A percentile compares a stretch with the other conserved stretches of the same genome.
phyloP scores from a whole-genome alignment of 1,139 yeast genomes.

The Taphrina deformans region DNA sequence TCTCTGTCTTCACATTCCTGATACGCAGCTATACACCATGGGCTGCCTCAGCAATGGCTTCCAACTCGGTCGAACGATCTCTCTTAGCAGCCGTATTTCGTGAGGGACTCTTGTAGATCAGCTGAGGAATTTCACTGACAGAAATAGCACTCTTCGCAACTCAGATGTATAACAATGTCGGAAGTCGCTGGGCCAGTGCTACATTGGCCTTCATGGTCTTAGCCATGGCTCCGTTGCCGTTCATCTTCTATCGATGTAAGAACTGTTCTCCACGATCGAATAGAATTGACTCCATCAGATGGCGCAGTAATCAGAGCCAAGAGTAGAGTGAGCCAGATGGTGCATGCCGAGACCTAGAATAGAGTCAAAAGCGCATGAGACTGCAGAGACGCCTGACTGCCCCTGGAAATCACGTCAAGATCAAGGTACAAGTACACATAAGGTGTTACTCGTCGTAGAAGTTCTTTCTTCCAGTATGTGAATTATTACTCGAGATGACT shows the following conservation, averaged over 20 bases:
- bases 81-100: constrained; percentile 48
- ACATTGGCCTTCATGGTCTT: constrained; percentile 66
- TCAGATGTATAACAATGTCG: constrained; percentile 63
- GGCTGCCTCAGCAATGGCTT: constrained; percentile 89
- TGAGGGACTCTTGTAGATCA: constrained; percentile 45
- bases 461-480: no score
- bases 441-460: no score
- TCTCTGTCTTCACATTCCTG: constrained; percentile 55
- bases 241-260: constrained; percentile 51
- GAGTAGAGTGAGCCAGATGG: background rate
- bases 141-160: background rate
- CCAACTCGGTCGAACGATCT: constrained; percentile 61
- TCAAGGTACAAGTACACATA: no score
- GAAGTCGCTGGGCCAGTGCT: constrained; percentile 76
- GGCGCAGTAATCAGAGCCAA: background rate
- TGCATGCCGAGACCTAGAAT: background rate
- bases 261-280: background rate
- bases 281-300: background rate
- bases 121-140: constrained; percentile 9
- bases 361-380: background rate
- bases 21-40: constrained; percentile 66
- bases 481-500: no score
- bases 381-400: no score
- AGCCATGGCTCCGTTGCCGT: constrained; percentile 66
- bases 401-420: no score